Percentiles rank a stretch among this genome's conserved stretches.
Conservation (phyloP, 176 grass and related monocot species). For the Cocos nucifera region DNA sequence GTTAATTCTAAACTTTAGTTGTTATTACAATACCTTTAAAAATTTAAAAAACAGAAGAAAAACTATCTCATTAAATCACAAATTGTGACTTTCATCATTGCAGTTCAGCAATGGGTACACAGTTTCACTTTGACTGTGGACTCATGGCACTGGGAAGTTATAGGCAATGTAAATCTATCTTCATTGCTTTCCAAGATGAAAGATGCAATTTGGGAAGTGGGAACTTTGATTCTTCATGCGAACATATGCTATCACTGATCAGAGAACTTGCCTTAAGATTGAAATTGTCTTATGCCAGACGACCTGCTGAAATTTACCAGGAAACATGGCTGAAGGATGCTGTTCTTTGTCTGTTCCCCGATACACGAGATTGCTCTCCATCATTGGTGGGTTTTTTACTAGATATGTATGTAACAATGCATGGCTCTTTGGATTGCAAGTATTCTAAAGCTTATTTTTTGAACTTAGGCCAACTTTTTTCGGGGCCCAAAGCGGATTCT, state of each 20-base stretch:
- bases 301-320: slow-evolving; percentile 48
- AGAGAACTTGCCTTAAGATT: slow-evolving; percentile 25
- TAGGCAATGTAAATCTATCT: too few species aligned
- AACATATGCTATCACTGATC: slow-evolving; percentile 5
- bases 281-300: slow-evolving; percentile 36
- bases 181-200: too few species aligned
- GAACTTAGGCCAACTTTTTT: slow-evolving; percentile 72
- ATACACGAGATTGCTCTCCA: slow-evolving; percentile 71
- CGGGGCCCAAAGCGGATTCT: slow-evolving; percentile 64
- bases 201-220: too few species aligned
- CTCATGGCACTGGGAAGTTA: too few species aligned
- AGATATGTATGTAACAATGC: slow-evolving; percentile 5
- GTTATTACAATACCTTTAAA: too few species aligned
- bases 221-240: neutral
- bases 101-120: too few species aligned
- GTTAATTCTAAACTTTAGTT: too few species aligned
- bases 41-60: too few species aligned
- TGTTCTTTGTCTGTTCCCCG: slow-evolving; percentile 59
- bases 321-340: slow-evolving; percentile 90
- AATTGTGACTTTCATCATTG: too few species aligned
- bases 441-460: slow-evolving; percentile 10
- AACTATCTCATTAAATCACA: too few species aligned
- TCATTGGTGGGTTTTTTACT: slow-evolving; percentile 63
- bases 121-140: too few species aligned
- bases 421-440: neutral